These are phyloP conservation scores for Suillus decipiens DNA, from an alignment of 768 basidiomycete genomes.

Conservation along the genomic window DNA sequence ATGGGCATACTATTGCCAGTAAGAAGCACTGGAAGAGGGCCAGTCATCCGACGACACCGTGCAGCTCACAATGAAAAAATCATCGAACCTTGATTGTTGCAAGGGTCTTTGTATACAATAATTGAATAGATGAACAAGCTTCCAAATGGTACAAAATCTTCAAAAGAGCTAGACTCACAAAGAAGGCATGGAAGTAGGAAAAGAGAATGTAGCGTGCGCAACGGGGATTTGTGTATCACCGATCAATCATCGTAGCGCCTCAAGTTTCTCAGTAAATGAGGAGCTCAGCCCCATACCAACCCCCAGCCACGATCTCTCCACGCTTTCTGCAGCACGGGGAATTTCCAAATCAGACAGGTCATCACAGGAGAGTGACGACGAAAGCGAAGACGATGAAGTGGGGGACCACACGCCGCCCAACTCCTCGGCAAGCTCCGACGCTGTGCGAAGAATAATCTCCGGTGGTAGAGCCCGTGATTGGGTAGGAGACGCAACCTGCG, in stretches of 20 bases:
- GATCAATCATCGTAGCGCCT: not conserved
- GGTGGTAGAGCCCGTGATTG: conserved; percentile 9
- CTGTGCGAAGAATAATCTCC: conserved; percentile 24
- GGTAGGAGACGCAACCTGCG: conserved; percentile 10
- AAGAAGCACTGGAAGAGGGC: not conserved
- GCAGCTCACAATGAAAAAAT: not conserved
- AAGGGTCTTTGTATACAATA: not conserved
- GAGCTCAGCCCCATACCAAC: conserved; percentile 19
- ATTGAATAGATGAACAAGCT: not conserved
- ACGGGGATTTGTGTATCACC: not conserved
- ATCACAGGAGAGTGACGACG: conserved; percentile 3
- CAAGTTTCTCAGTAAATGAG: conserved; percentile 15
- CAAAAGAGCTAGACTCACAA: not conserved
- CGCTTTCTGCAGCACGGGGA: not conserved
- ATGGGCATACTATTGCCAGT: not conserved
- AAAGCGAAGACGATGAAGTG: not conserved
- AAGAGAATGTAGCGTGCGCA: not conserved
- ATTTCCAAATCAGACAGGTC: conserved; percentile 7
- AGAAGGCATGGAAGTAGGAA: not conserved
- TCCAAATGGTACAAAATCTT: not conserved
- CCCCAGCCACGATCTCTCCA: conserved; percentile 23
- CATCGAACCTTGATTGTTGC: not conserved
- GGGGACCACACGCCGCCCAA: conserved; percentile 3
- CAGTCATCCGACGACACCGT: not conserved
- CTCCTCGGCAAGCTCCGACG: conserved; percentile 25